These are phyloP conservation scores for Colletotrichum spinosum DNA, from an alignment of 2,329 filamentous ascomycete species.

Conservation along the genomic window DNA sequence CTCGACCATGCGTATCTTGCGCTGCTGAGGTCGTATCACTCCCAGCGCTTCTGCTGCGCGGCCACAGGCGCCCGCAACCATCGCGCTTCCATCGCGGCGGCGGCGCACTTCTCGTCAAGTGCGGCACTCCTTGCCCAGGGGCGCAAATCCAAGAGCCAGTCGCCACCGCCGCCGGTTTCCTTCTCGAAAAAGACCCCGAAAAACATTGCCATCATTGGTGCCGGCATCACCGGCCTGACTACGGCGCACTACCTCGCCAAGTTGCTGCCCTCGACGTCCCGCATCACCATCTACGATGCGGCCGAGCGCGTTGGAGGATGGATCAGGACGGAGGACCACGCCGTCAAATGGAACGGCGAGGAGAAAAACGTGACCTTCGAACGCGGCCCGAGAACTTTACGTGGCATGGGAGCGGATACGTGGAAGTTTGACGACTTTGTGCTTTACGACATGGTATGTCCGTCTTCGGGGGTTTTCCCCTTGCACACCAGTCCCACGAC, in stretches of 20 bases:
- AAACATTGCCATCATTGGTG: constrained; percentile 77
- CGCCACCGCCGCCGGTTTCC: neutral
- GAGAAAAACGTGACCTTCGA: constrained; percentile 77
- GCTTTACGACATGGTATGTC: constrained; percentile 76
- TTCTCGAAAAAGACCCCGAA: constrained; percentile 37
- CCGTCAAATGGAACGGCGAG: constrained; percentile 67
- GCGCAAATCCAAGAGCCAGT: too few species aligned
- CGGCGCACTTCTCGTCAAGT: constrained; percentile 23
- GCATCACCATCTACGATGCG: constrained; percentile 86
- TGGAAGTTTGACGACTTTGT: constrained; percentile 70
- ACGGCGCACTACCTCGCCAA: constrained; percentile 81
- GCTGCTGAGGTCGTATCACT: constrained; percentile 33
- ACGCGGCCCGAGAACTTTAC: constrained; percentile 82
- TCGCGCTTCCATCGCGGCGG: neutral
- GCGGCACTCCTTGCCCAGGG: neutral
- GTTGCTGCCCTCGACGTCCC: constrained; percentile 70
- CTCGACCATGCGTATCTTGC: constrained; percentile 30
- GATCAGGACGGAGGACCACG: constrained; percentile 76
- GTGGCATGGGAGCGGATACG: constrained; percentile 57
- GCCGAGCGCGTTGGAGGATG: constrained; percentile 81
- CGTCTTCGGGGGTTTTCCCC: too few species aligned
- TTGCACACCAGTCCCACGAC: too few species aligned
- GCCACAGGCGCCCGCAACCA: constrained; percentile 8
- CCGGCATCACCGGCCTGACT: constrained; percentile 84
- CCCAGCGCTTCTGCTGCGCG: constrained; percentile 27